Base-by-base conservation (phyloP, 495 filamentous ascomycete species). In the Penicillium ochrochloron region DNA sequence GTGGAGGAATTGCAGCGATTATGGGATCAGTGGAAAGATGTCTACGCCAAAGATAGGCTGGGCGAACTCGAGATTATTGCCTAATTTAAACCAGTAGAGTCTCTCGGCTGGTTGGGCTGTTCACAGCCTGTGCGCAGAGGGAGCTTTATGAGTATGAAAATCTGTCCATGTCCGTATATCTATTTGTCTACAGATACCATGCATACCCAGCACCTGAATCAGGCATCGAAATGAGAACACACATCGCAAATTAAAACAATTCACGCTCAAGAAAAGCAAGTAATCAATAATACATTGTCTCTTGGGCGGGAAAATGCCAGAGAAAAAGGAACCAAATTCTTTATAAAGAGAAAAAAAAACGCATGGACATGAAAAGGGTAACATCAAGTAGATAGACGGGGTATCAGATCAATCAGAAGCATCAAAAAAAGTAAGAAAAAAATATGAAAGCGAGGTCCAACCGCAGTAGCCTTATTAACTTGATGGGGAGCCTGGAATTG, bases 1-100 rank as follows among this genome's bases (percentile, higher is more conserved):
- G 83, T 97, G 6, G 73, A 77, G 35, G 96, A 98, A 78, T 69
- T 99, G 68, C 71, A 84, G 76, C 84, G 91, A 61, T 73, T 98
- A 51, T 99, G 95, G 95, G 87, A 95, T 60, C 79, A 84, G 60
- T 95, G 90, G 83, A 97, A 93, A 79, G 93, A 95, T 75, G 84
- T 85, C 17, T 98, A 95, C 85, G 90, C 90, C 11, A 82, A 78
- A 34, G 84, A 90, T 17, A 78, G 92, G 63, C 84, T 72, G 54
- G 89, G 85, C 56, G 94, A 97, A 73, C 70, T 99, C 76, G 78
- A 89, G 68, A 88, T 98, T 76, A 73, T 92, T 51, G 88, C 92
- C 53, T 98, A 81, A 82, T 58, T 12, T 10, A 19, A 25, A 25
- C 6, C 33, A 3, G 19, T 29, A 7, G 5, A 33, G 8, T 33